Evolutionary conservation across 1,139 yeast species (phyloP), one percentile per base, ranked within the genome.

Genomic region (Blastobotrys raffinosifermentans): DNA sequence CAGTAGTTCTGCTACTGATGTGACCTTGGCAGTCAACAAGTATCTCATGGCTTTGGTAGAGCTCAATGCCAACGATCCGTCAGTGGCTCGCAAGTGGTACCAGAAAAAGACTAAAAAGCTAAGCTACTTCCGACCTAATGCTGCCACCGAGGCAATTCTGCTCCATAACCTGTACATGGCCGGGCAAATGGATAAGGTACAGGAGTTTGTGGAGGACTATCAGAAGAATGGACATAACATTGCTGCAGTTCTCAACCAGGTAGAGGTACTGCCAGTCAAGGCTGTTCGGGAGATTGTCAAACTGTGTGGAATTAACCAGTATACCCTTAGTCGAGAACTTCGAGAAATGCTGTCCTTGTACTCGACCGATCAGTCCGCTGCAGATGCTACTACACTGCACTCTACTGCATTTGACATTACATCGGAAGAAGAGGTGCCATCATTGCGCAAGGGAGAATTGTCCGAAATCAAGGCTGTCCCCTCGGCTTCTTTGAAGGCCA

Each of bases 401-500:
- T n/a, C n/a, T n/a, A n/a, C n/a, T n/a, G n/a, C n/a, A n/a, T n/a
- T 19, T 9, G 21, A 4, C 14, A 16, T 3, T 21, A 29, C 26
- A 8, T 15, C 17, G 20, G 39, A 29, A 27, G 30, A 35, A 17
- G 34, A 32, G 13, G 35, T 46, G 21, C 50, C 51, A 5, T 30
- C 49, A 2, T 27, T 48, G 23, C 69, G 69, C 9, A 80, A 82
- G 50, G 72, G 73, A 32, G 76, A 79, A 29, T 64, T 57, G 4
- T 73, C 66, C 1, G 70, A 70, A 18, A 70, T 89, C 37, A 61
- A 64, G 29, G 72, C 94, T 1, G 95, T 86, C 5, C 80, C 80
- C 34, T 77, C 96, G 0, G 75, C 78, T 46, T 94, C 94, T 4
- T 70, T 89, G 62, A 80, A 80, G 50, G 81, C 81, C 10, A 81